These are phyloP conservation scores for Rehmannia glutinosa DNA, from an alignment of 257 asterid species.

Conservation along the genomic window DNA sequence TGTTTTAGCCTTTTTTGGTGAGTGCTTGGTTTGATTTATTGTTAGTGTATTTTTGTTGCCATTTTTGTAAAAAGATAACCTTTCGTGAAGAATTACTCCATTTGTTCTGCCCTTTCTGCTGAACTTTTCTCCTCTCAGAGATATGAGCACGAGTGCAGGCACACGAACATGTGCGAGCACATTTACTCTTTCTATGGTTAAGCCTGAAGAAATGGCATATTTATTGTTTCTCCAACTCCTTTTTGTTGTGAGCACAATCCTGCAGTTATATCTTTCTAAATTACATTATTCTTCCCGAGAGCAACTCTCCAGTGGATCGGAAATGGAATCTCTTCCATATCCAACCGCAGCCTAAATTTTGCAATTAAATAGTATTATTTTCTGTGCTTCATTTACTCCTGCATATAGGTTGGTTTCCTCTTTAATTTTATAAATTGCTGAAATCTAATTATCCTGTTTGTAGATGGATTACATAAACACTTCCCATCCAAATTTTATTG, in stretches of 20 bases:
- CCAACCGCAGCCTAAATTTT: neutral
- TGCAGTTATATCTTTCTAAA: neutral
- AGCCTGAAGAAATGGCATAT: neutral
- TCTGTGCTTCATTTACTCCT: neutral
- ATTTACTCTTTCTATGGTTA: neutral
- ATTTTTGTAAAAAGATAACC: neutral
- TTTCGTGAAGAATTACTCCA: neutral
- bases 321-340: too few species aligned
- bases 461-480: conserved; percentile 68
- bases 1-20: neutral
- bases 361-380: neutral
- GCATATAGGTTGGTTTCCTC: neutral
- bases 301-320: neutral
- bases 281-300: neutral
- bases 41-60: neutral
- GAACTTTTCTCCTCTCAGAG: neutral
- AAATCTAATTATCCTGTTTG: neutral
- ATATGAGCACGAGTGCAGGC: too few species aligned
- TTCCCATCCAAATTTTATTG: conserved; percentile 67
- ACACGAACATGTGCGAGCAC: neutral
- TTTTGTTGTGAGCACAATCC: too few species aligned
- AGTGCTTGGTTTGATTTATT: neutral
- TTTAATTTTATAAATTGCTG: neutral
- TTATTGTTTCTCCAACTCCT: too few species aligned
- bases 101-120: neutral